phyloP scores from a whole-genome alignment of 2,329 filamentous ascomycete species.

The Microthyrium microscopicum region DNA sequence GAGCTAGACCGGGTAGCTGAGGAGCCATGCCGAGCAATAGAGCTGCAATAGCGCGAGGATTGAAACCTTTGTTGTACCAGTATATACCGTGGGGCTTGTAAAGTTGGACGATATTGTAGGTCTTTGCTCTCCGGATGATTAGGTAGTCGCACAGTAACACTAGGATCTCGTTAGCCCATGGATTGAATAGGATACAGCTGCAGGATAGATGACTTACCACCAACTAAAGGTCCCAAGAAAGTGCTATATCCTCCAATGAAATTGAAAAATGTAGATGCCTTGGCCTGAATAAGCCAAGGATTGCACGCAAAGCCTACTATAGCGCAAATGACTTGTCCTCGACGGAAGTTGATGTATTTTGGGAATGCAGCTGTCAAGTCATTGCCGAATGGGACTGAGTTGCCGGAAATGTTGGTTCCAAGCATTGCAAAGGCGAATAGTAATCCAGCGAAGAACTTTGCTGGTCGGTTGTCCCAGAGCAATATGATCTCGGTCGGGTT shows the following conservation, averaged over 20 bases:
- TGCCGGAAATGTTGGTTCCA: slow-evolving; percentile 14
- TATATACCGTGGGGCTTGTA: slow-evolving; percentile 2
- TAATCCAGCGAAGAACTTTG: slow-evolving; percentile 13
- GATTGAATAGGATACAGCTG: too few species aligned
- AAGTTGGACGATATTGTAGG: slow-evolving; percentile 2
- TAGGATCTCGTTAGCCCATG: too few species aligned
- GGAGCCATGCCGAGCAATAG: not conserved
- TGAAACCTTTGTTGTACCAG: slow-evolving; percentile 3
- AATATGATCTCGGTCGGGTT: slow-evolving; percentile 12
- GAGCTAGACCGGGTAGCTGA: not conserved
- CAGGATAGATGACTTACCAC: too few species aligned
- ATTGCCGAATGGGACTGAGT: slow-evolving; percentile 14
- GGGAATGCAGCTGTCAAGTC: slow-evolving; percentile 27
- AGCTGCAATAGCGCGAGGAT: not conserved
- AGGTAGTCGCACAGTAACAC: slow-evolving; percentile 7
- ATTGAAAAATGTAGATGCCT: slow-evolving; percentile 3
- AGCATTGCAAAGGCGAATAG: slow-evolving; percentile 14
- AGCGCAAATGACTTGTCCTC: slow-evolving; percentile 9
- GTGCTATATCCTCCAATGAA: slow-evolving; percentile 14
- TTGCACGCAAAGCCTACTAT: slow-evolving; percentile 7
- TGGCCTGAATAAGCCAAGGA: slow-evolving; percentile 12
- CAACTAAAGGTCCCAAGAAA: slow-evolving; percentile 14
- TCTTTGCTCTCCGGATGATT: slow-evolving; percentile 10
- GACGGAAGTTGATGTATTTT: slow-evolving; percentile 16
- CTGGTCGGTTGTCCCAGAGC: slow-evolving; percentile 14